Evolutionary conservation across 139 green algal genomes (phyloP).

Genomic region (Trebouxia sp.): DNA sequence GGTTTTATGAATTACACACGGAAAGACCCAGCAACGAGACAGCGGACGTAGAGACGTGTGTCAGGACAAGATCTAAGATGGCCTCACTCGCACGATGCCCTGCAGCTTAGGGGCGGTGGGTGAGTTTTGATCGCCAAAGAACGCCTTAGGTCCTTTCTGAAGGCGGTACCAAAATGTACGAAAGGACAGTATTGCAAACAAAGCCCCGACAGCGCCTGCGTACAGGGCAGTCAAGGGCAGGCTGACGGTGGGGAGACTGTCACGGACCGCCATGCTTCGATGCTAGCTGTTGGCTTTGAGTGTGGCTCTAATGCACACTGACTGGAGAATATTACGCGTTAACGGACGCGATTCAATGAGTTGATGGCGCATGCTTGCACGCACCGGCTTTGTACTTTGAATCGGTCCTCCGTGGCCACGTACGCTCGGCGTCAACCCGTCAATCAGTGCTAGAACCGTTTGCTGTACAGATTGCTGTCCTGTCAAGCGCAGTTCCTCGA

Average conservation of each 20-base stretch:
- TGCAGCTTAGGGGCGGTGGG: neutral
- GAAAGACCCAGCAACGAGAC: too few species aligned
- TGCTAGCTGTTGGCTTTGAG: too few species aligned
- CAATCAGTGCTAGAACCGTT: too few species aligned
- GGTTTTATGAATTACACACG: too few species aligned
- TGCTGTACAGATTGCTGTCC: neutral
- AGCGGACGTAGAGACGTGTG: too few species aligned
- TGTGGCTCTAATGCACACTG: neutral
- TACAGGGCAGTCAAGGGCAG: neutral
- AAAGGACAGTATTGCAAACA: neutral
- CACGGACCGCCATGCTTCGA: too few species aligned
- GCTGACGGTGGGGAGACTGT: neutral
- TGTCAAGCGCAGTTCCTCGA: too few species aligned
- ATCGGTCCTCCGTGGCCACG: too few species aligned
- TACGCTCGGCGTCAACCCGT: too few species aligned
- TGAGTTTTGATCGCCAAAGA: neutral
- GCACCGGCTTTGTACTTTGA: too few species aligned
- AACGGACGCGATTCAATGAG: too few species aligned
- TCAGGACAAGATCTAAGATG: neutral
- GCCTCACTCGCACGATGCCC: neutral
- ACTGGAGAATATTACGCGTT: neutral
- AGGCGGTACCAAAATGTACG: neutral
- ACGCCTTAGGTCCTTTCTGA: neutral
- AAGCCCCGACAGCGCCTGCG: neutral
- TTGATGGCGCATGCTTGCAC: too few species aligned